These are phyloP conservation scores for Adiantum capillusveneris DNA, from an alignment of 75 land plant genomes.

Conservation along the genomic window DNA sequence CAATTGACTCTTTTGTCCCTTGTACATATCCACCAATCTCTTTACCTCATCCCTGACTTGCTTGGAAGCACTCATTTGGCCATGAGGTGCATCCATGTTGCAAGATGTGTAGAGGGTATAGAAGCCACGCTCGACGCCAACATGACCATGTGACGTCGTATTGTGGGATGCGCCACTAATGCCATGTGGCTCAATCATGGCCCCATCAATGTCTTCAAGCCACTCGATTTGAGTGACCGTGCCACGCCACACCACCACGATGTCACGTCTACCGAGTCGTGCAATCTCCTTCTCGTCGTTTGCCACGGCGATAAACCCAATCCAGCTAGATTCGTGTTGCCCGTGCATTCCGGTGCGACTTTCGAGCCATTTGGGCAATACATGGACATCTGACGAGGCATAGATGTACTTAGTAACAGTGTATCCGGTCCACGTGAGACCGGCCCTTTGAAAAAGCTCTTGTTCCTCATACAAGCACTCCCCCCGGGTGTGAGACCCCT, in stretches of 20 bases:
- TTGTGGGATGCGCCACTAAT: neutral
- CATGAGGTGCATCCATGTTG: conserved; percentile 18
- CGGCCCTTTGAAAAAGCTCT: conserved; percentile 4
- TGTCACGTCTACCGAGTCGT: conserved; percentile 50
- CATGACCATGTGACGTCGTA: neutral
- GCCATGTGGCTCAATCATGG: neutral
- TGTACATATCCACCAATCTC: conserved; percentile 18
- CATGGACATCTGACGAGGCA: conserved; percentile 59
- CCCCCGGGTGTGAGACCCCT: conserved; percentile 5
- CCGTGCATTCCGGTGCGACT: conserved; percentile 10
- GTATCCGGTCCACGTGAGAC: conserved; percentile 43
- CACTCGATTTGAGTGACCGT: conserved; percentile 72
- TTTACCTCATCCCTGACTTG: conserved; percentile 31
- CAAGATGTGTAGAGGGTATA: conserved; percentile 34
- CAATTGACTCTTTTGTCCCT: conserved; percentile 20
- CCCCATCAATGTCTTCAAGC: conserved; percentile 37
- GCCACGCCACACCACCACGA: conserved; percentile 70
- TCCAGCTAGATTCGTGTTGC: conserved; percentile 41
- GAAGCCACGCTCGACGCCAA: conserved; percentile 41
- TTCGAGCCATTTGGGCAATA: conserved; percentile 29
- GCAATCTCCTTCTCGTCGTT: conserved; percentile 26
- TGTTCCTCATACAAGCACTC: conserved; percentile 12
- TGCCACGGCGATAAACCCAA: conserved; percentile 72
- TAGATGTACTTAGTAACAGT: conserved; percentile 59
- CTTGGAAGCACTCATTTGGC: conserved; percentile 39